Conservation (phyloP, 345 rosid genomes). For the Hypericum androsaemum region DNA sequence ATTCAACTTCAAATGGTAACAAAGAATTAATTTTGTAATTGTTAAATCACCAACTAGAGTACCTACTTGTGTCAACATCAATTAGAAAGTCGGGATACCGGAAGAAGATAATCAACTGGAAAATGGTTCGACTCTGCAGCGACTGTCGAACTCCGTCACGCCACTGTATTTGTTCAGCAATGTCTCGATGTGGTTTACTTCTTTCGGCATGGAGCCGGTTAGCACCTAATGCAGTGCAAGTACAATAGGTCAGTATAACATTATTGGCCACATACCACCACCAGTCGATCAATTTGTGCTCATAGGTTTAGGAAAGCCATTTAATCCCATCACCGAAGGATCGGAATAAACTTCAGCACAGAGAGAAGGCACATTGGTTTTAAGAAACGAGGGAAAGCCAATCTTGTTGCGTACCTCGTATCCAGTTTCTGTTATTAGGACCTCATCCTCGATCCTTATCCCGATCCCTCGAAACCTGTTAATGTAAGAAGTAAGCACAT, state of each 20-base stretch:
- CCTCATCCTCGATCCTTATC: conserved; percentile 93
- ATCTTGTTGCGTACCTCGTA: conserved; percentile 42
- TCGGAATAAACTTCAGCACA: background rate
- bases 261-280: background rate
- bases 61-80: too few species aligned
- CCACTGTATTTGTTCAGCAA: conserved; percentile 50
- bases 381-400: background rate
- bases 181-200: conserved; percentile 65
- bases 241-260: background rate
- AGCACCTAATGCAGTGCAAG: conserved; percentile 45
- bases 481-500: background rate
- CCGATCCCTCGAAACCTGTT: conserved; percentile 78
- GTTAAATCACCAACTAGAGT: too few species aligned
- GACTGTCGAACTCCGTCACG: conserved; percentile 12
- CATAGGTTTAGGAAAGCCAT: too few species aligned
- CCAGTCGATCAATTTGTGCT: background rate
- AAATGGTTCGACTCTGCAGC: conserved; percentile 11
- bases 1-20: too few species aligned
- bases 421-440: conserved; percentile 85
- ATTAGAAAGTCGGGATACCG: background rate
- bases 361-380: background rate
- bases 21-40: too few species aligned
- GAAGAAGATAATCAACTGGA: conserved; percentile 7
- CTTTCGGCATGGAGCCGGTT: conserved; percentile 93
- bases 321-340: too few species aligned